Conservation (phyloP, 352 stramenopile genomes). For the Globisporangium spiculum region DNA sequence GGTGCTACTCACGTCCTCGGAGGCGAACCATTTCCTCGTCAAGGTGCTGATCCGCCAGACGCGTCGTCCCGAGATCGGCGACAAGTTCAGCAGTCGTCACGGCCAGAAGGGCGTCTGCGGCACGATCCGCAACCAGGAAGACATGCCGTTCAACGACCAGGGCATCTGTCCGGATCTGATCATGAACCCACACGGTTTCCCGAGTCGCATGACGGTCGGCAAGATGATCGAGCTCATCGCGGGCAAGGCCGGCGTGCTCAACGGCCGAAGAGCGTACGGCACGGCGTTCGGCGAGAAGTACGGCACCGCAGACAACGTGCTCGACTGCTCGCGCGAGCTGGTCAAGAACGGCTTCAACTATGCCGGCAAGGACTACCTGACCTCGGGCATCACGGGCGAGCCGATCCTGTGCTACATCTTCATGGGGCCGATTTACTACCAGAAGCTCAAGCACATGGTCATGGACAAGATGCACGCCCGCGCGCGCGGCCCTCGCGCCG, state of each 20-base stretch:
- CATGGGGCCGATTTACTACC: slow-evolving; percentile 99
- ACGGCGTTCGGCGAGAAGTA: slow-evolving; percentile 99
- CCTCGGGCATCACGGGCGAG: slow-evolving; percentile 93
- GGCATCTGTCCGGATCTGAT: slow-evolving; percentile 99
- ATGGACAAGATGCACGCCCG: slow-evolving; percentile 99
- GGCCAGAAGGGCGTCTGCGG: slow-evolving; percentile 99
- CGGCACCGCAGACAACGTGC: slow-evolving; percentile 92
- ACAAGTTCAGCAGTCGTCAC: slow-evolving; percentile 99
- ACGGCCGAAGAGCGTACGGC: slow-evolving; percentile 96
- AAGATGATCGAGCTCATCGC: slow-evolving; percentile 99
- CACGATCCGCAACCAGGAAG: slow-evolving; percentile 93
- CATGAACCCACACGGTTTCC: slow-evolving; percentile 99
- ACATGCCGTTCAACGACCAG: slow-evolving; percentile 99
- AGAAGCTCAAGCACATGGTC: slow-evolving; percentile 99
- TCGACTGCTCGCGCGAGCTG: slow-evolving; percentile 92
- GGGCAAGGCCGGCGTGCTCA: slow-evolving; percentile 97
- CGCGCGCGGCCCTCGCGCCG: slow-evolving; percentile 91
- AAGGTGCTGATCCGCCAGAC: slow-evolving; percentile 97
- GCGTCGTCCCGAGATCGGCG: slow-evolving; percentile 97
- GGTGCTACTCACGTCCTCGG: slow-evolving; percentile 97
- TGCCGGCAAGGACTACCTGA: slow-evolving; percentile 97
- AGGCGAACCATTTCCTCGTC: slow-evolving; percentile 97
- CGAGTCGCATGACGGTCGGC: slow-evolving; percentile 98
- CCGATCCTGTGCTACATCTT: slow-evolving; percentile 99
- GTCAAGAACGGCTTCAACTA: slow-evolving; percentile 99